phyloP scores from a whole-genome alignment of 2,329 filamentous ascomycete genomes.

The Cladosporium austrohemisphaericum region DNA sequence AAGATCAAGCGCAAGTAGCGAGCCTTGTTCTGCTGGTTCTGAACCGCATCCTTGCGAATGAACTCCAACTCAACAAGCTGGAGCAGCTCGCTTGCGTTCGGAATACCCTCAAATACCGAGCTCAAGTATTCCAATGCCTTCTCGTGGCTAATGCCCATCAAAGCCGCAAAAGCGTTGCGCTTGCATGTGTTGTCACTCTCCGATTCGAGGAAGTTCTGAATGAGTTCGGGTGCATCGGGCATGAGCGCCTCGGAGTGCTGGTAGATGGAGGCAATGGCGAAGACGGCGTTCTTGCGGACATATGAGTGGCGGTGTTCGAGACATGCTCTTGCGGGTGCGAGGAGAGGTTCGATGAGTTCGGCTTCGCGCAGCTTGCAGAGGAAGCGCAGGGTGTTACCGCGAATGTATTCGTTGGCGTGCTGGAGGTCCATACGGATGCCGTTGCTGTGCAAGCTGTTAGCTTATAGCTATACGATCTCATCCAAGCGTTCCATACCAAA shows the following conservation, averaged over 20 bases:
- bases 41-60: conserved; percentile 93
- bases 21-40: conserved; percentile 93
- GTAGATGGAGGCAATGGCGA: conserved; percentile 88
- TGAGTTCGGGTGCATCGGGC: conserved; percentile 89
- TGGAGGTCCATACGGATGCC: conserved; percentile 97
- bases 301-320: conserved; percentile 96
- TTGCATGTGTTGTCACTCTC: conserved; percentile 96
- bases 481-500: conserved; percentile 67
- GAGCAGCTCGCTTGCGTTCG: conserved; percentile 88
- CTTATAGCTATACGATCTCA: not conserved
- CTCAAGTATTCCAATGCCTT: conserved; percentile 85
- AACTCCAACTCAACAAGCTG: conserved; percentile 95
- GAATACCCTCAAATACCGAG: conserved; percentile 85
- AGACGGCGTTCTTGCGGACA: conserved; percentile 96
- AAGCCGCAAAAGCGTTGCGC: conserved; percentile 91
- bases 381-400: conserved; percentile 96
- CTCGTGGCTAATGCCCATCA: conserved; percentile 88
- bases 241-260: conserved; percentile 87
- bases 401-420: conserved; percentile 96
- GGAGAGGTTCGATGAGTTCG: conserved; percentile 91
- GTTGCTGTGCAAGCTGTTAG: conserved; percentile 59
- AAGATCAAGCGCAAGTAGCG: conserved; percentile 93
- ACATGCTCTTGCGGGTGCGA: conserved; percentile 86
- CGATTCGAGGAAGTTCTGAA: conserved; percentile 80
- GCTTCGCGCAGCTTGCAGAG: conserved; percentile 93